These are phyloP conservation scores for Metschnikowia cubensis DNA, from an alignment of 805 yeast species.

Conservation along the genomic window DNA sequence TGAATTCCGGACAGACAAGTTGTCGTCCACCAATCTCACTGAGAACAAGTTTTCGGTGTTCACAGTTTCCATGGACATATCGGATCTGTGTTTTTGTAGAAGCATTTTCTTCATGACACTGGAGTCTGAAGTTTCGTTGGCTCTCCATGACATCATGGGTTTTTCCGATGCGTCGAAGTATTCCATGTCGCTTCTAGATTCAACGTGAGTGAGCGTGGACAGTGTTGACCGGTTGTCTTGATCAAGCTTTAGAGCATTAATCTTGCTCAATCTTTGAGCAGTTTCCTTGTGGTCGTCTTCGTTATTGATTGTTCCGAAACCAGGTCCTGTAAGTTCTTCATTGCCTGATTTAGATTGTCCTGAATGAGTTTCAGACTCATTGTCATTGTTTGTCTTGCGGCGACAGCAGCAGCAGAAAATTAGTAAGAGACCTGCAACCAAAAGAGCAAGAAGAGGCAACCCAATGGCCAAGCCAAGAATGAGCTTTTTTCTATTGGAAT, in stretches of 20 bases:
- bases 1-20: conserved; percentile 28
- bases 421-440: conserved; percentile 46
- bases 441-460: conserved; percentile 56
- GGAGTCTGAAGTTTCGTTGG: conserved; percentile 31
- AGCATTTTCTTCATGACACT: conserved; percentile 18
- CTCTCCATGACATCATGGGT: conserved; percentile 43
- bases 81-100: conserved; percentile 35
- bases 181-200: conserved; percentile 23
- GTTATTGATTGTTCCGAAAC: conserved; percentile 28
- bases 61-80: conserved; percentile 74
- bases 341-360: conserved; percentile 10
- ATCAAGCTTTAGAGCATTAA: conserved; percentile 51
- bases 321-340: conserved; percentile 27
- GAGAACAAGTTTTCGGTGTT: conserved; percentile 80
- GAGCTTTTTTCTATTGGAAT: conserved; percentile 47
- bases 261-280: conserved; percentile 43
- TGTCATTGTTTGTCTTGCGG: conserved; percentile 24
- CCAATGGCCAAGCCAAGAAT: conserved; percentile 92
- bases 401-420: conserved; percentile 56
- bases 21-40: conserved; percentile 68
- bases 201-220: conserved; percentile 54
- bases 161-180: conserved; percentile 36
- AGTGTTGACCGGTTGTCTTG: conserved; percentile 32
- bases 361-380: conserved; percentile 7
- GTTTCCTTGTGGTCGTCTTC: conserved; percentile 24